Base-by-base conservation (phyloP, 345 rosid species). In the Gossypium raimondii region DNA sequence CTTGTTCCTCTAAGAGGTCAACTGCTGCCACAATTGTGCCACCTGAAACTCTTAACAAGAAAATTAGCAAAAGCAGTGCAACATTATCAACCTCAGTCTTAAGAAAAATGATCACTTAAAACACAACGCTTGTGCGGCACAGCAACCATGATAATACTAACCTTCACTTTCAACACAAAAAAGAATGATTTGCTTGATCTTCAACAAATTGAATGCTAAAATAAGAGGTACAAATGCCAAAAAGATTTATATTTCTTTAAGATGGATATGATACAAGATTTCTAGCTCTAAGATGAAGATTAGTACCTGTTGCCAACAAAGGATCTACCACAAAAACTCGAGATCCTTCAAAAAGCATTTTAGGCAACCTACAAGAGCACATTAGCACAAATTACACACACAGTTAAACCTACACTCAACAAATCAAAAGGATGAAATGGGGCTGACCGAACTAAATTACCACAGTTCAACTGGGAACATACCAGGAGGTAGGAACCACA, bases 321-420 rank as follows among this genome's bases (percentile, higher is more conserved):
- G 98, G 98, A 79, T 95, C 98, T 29, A 91, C 94, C 74, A 95
- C 89, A 86, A 92, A 88, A 2, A 95, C 90, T 75, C 85, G 86
- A 27, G 93, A 83, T 10, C 84, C 85, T 66, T 86, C 84, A 2
- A 91, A 84, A 73, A 92, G 89, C 22, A 82, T 86, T 38, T 87
- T 89, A 55, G 99, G 99, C 82, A 94, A 82, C 90, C 98, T 94
- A 80, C 48, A 71, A 70, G 29, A 77, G 66, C 53, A 79, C 13
- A 77, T 50, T 69, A 55, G 18, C 20, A 60, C 47, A n/a, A 3
- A 11, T 27, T 22, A 78, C 52, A 4, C 60, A 16, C 17, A 41
- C 13, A 44, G 56, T 2, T 38, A 13, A 29, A 25, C 56, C 25
- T 29, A 5, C 34, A 29, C 34, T 29, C 34, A 29, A 1, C 34